Evolutionary conservation across 768 basidiomycete genomes (phyloP), one percentile per base, ranked within the genome.

Genomic region (Lactarius sanguifluus): DNA sequence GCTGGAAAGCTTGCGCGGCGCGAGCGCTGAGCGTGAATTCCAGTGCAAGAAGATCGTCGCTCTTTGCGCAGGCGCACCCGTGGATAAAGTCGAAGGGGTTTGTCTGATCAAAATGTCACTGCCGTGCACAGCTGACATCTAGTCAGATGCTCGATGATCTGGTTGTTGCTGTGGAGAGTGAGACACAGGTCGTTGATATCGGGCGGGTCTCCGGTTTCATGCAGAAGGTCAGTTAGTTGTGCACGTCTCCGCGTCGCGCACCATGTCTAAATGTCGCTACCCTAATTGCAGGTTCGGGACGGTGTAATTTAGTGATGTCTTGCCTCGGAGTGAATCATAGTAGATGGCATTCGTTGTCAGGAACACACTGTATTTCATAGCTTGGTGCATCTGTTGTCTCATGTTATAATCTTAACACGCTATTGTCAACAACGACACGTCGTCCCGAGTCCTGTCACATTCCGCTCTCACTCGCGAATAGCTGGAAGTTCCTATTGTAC

Each of bases 21-120:
- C 88, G 36, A 90, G 89, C 71, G 89, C 90, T 20, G 93, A 94
- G 78, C 94, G 91, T 77, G 92, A 95, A 74, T 89, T 90, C 72
- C 89, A 94, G 76, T 96, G 92, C 79, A 89, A 91, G 78, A 95
- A 87, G 78, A 88, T 98, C 67, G 89, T 99, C 30, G 87, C 94
- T 16, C 79, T 95, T 50, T 96, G 93, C 75, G 91, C 93, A 4
- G 91, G 91, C 25, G 88, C 95, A 57, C 86, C 91, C 2, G 82
- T 91, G 55, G 94, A 96, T 72, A 87, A 89, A 76, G 90, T 98
- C 60, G 96, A 97, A 75, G 87, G 88, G 73, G 95, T 96, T 75
- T 82, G 89, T 32, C 34, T 12, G 40, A 40, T 62, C 13, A 54
- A 18, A 32, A 20, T 25, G 18, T 32, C 36, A 23, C 45, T 59